phyloP scores from a whole-genome alignment of 495 filamentous ascomycete genomes.

The Cercophora sp. region DNA sequence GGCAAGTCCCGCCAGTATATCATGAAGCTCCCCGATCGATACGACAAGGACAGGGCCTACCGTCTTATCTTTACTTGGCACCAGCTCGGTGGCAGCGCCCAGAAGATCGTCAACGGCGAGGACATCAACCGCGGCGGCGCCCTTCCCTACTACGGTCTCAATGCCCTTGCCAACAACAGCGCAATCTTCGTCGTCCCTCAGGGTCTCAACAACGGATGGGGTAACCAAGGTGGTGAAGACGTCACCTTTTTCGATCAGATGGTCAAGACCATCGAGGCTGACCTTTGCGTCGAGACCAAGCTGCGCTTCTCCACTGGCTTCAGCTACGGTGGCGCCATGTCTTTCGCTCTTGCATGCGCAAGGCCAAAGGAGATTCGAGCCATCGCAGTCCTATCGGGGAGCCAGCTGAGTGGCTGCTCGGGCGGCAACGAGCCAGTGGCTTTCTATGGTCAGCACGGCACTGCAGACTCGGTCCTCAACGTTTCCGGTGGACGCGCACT shows the following conservation, averaged over 20 bases:
- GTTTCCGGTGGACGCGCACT: slow-evolving; percentile 31
- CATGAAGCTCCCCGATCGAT: slow-evolving; percentile 39
- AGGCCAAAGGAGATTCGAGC: slow-evolving; percentile 39
- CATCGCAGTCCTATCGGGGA: slow-evolving; percentile 41
- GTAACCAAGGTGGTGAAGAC: slow-evolving; percentile 41
- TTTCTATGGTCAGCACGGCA: slow-evolving; percentile 44
- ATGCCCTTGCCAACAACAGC: slow-evolving; percentile 32
- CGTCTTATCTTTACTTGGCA: slow-evolving; percentile 43
- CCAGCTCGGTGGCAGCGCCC: slow-evolving; percentile 35
- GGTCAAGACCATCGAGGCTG: slow-evolving; percentile 33
- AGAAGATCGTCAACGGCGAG: slow-evolving; percentile 36
- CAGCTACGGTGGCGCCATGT: slow-evolving; percentile 50
- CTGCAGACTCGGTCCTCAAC: slow-evolving; percentile 35
- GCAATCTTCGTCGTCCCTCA: slow-evolving; percentile 45
- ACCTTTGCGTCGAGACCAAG: slow-evolving; percentile 42
- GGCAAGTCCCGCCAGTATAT: slow-evolving; percentile 32
- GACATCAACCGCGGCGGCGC: slow-evolving; percentile 27
- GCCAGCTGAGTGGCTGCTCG: slow-evolving; percentile 31
- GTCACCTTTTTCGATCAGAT: slow-evolving; percentile 39
- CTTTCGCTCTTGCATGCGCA: slow-evolving; percentile 43
- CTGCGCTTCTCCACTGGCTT: slow-evolving; percentile 48
- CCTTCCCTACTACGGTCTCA: slow-evolving; percentile 40
- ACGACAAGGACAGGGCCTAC: slow-evolving; percentile 40
- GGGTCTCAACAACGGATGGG: slow-evolving; percentile 47
- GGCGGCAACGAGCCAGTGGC: slow-evolving; percentile 42